Conservation (phyloP, 2,329 filamentous ascomycete species). For the Blastomyces gilchristii region DNA sequence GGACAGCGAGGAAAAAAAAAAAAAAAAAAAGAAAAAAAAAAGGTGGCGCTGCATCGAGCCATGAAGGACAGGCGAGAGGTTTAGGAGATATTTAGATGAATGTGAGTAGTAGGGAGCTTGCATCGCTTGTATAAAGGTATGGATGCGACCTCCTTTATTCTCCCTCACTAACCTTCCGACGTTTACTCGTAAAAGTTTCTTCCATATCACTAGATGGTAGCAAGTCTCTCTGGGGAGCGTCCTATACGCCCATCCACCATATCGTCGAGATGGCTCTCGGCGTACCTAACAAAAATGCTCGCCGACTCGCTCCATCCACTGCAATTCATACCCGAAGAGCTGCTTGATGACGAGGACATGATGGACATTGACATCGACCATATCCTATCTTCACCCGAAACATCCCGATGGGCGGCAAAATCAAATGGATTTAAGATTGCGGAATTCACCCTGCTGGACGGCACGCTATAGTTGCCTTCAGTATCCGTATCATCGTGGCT, state of each 20-base stretch:
- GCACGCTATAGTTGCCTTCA: background rate
- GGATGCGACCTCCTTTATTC: background rate
- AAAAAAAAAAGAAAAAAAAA: no score
- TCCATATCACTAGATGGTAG: background rate
- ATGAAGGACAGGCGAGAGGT: background rate
- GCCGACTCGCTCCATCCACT: constrained; percentile 2
- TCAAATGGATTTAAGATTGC: background rate
- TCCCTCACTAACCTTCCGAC: background rate
- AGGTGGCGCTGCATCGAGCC: background rate
- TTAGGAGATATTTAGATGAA: background rate
- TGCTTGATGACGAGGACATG: background rate
- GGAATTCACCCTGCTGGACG: background rate
- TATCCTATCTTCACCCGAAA: background rate
- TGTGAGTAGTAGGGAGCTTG: background rate
- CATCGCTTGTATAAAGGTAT: background rate
- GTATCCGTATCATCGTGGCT: background rate
- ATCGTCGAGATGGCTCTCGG: background rate
- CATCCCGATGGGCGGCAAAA: background rate
- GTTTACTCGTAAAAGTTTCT: background rate
- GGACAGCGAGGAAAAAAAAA: background rate
- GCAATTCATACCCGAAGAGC: background rate
- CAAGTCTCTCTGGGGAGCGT: background rate
- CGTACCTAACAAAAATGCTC: background rate
- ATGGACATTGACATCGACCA: background rate
- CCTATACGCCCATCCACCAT: background rate